Base-by-base conservation (phyloP, 2,329 filamentous ascomycete genomes). In the Cadophora sp. region DNA sequence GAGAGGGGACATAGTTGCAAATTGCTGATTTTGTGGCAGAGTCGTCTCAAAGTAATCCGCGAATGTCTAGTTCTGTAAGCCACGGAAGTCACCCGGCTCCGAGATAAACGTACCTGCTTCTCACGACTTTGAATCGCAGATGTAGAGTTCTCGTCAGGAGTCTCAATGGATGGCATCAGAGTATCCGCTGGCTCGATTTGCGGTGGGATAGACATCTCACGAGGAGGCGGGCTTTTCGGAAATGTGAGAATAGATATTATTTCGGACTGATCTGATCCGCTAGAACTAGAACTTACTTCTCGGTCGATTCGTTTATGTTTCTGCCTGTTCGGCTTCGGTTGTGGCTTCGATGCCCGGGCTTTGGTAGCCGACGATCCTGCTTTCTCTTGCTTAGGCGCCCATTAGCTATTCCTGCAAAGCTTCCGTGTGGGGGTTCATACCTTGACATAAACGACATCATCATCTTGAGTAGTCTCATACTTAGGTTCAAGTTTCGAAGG, bases 261-360 rank as follows among this genome's bases (percentile, higher is more conserved):
- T 8, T 14, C 27, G 14, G 51, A 55, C 51, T 55, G 51, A 14
- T 55, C 51, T 34, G 51, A 55, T 34, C 51, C 51, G 51, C 51
- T 55, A 24, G 51, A 55, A 22, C 51, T 55, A 19, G 51, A 55
- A 34, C 51, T 55, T 55, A 55, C 51, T 27, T 31, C 27, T 31
- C 29, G 51, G 51, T 55, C 51, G 51, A 1, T 55, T 29, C 26
- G 51, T 55, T 55, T 55, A 24, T 55, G 51, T 27, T 55, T 55
- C 27, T 29, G 27, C 27, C 51, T 29, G 5, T 29, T 34, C 7
- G 37, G 37, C 31, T 34, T 34, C 14, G 37, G 6, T 43, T 43
- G 37, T 43, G 51, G 14, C 27, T 55, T 55, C 51, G 51, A 27
- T 27, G 51, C 24, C 29, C 27, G 51, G 14, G 4, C 31, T 34